Percentiles rank a stretch among this genome's conserved stretches.
phyloP scores from a whole-genome alignment of 139 green algal genomes.

The Dunaliella primolecta region DNA sequence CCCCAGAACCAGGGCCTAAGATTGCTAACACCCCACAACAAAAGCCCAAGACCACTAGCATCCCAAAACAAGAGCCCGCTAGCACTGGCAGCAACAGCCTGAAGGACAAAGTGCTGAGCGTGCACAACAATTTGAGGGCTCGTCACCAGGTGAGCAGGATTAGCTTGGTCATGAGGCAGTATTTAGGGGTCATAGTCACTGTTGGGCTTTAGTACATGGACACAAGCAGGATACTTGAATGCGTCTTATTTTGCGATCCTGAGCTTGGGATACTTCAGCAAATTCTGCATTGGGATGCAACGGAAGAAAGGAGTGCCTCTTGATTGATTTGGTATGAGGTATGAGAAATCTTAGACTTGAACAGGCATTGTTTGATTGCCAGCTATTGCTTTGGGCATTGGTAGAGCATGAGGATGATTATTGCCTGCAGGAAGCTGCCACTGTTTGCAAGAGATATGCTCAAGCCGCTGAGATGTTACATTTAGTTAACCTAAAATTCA shows the following conservation, averaged over 20 bases:
- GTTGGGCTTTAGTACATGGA: too few species aligned
- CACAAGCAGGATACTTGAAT: neutral
- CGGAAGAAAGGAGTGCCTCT: neutral
- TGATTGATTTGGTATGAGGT: neutral
- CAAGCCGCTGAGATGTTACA: neutral
- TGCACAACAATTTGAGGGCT: neutral
- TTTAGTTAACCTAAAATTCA: neutral
- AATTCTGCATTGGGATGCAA: too few species aligned
- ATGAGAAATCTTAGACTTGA: too few species aligned
- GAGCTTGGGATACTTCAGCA: neutral
- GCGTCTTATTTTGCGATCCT: neutral
- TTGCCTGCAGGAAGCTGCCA: too few species aligned
- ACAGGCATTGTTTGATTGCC: too few species aligned
- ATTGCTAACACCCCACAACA: too few species aligned
- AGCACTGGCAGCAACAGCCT: neutral
- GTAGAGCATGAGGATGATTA: too few species aligned
- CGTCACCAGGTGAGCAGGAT: neutral
- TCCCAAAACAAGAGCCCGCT: neutral
- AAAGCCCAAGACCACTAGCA: too few species aligned
- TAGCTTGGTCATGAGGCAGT: too few species aligned
- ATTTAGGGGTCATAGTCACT: neutral
- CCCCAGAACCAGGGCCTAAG: too few species aligned
- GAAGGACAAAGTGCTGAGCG: neutral
- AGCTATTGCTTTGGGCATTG: neutral
- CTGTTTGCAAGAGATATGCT: neutral